A percentile compares a stretch with the other conserved stretches of the same genome.
Conservation (phyloP, 257 asterid species). For the Solanum acaule region DNA sequence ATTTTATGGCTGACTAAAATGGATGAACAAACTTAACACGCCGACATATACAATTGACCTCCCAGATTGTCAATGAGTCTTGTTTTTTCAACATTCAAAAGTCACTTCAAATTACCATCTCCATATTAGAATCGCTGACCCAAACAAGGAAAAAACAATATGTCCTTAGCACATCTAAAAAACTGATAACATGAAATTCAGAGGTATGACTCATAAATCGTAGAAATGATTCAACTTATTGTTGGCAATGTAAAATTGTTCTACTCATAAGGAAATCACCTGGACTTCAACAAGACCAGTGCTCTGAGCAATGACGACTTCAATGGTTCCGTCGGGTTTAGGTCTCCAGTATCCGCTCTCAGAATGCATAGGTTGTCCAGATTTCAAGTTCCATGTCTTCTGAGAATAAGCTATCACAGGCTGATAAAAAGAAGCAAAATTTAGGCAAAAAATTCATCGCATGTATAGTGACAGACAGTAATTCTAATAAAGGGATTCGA, state of each 20-base stretch:
- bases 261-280: slow-evolving; percentile 5
- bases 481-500: background rate
- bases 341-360: slow-evolving; percentile 74
- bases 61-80: background rate
- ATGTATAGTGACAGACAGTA: background rate
- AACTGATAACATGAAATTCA: background rate
- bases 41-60: background rate
- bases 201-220: background rate
- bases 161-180: background rate
- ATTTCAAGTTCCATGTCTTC: slow-evolving; percentile 56
- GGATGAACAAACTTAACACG: background rate
- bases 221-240: background rate
- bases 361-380: slow-evolving; percentile 63
- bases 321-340: slow-evolving; percentile 52
- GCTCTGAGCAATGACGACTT: slow-evolving; percentile 73
- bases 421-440: background rate
- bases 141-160: background rate
- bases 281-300: slow-evolving; percentile 73
- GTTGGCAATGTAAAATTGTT: background rate
- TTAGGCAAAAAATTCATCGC: background rate
- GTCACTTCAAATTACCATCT: background rate
- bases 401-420: slow-evolving; percentile 60
- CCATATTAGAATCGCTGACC: background rate
- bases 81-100: background rate
- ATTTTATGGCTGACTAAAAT: background rate